Percentiles rank a stretch among this genome's conserved stretches.
Evolutionary conservation across 2,329 filamentous ascomycete genomes (phyloP).

Genomic region (Colletotrichum acutatum): DNA sequence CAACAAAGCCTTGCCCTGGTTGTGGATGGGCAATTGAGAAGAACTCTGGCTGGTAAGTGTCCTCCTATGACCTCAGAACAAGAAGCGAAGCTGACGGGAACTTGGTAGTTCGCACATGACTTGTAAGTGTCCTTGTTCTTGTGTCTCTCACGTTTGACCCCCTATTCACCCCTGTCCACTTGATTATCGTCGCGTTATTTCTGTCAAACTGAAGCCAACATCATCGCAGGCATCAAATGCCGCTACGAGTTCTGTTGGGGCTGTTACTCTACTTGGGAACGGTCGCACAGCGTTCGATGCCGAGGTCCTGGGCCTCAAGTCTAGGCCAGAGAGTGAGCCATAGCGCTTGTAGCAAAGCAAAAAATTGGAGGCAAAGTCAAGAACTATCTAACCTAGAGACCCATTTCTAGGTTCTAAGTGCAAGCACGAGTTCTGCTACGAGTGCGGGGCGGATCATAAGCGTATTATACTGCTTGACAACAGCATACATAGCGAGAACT

Average conservation of each 20-base stretch:
- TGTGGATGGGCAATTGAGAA: constrained; percentile 54
- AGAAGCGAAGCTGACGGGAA: constrained; percentile 37
- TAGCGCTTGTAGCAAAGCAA: background rate
- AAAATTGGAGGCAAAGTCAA: background rate
- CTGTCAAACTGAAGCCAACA: constrained; percentile 9
- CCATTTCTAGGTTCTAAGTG: constrained; percentile 42
- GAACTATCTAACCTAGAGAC: background rate
- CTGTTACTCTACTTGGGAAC: constrained; percentile 40
- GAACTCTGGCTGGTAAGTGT: constrained; percentile 53
- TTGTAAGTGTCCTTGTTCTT: constrained; percentile 46
- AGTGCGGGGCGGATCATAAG: constrained; percentile 48
- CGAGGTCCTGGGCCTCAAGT: background rate
- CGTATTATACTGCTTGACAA: constrained; percentile 47
- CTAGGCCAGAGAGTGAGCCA: background rate
- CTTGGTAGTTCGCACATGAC: constrained; percentile 51
- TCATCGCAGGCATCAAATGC: constrained; percentile 47
- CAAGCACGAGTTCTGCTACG: constrained; percentile 46
- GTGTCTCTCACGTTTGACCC: background rate
- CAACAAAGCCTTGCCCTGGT: constrained; percentile 51
- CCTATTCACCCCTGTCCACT: background rate
- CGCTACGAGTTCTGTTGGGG: constrained; percentile 49
- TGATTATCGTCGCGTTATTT: background rate
- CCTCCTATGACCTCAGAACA: background rate
- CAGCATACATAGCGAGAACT: constrained; percentile 43
- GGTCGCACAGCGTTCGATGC: constrained; percentile 36